Percentiles rank a stretch among this genome's conserved stretches.
These are phyloP conservation scores for Suillus brevipes DNA, from an alignment of 768 basidiomycete species.

Conservation along the genomic window DNA sequence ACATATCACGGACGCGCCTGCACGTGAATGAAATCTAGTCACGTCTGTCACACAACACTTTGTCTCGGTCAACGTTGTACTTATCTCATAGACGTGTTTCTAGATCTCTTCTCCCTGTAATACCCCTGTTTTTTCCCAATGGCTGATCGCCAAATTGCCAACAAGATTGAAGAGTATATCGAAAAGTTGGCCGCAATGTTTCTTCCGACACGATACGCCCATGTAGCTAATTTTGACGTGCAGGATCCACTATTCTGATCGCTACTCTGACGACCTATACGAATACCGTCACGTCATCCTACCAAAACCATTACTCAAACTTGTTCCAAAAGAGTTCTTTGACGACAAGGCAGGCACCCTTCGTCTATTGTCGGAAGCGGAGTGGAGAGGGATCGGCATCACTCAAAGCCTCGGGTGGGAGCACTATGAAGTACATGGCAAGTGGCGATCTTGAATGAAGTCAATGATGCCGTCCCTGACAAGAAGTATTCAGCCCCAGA, in stretches of 20 bases:
- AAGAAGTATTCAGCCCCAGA: conserved; percentile 65
- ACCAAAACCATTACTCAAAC: conserved; percentile 90
- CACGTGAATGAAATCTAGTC: conserved; percentile 23
- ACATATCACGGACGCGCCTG: conserved; percentile 26
- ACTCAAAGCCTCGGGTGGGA: conserved; percentile 96
- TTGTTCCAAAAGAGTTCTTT: conserved; percentile 87
- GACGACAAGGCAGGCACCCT: conserved; percentile 76
- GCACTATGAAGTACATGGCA: conserved; percentile 96
- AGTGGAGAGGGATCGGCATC: conserved; percentile 97
- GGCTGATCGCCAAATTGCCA: conserved; percentile 41
- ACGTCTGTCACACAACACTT: background rate
- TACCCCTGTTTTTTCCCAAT: conserved; percentile 16
- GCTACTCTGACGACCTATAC: conserved; percentile 87
- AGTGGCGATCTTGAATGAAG: conserved; percentile 18
- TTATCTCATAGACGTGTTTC: conserved; percentile 3
- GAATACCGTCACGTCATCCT: conserved; percentile 98
- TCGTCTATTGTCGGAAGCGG: conserved; percentile 78
- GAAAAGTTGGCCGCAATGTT: conserved; percentile 57
- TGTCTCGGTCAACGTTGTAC: conserved; percentile 5
- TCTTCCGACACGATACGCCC: conserved; percentile 18
- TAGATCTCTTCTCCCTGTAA: conserved; percentile 13
- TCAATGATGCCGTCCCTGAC: conserved; percentile 14
- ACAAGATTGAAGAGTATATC: conserved; percentile 72
- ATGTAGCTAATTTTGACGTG: conserved; percentile 12
- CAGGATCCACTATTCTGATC: conserved; percentile 89